Evolutionary conservation across 495 filamentous ascomycete genomes (phyloP), one percentile per base, ranked within the genome.

Genomic region (Durotheca rogersii): DNA sequence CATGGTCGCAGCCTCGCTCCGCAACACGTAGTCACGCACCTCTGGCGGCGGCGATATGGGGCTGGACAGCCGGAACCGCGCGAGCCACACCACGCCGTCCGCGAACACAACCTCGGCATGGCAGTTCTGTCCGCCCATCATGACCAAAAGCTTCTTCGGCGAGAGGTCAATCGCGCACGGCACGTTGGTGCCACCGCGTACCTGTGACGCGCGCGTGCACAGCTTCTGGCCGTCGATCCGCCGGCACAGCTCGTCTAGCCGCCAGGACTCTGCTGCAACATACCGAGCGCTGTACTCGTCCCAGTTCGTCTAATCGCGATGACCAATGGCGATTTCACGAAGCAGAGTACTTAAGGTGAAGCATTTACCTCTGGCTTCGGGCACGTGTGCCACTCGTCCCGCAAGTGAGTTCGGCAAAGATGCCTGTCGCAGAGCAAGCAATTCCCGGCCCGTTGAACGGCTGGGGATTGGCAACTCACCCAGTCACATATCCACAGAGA

Each of bases 1-100:
- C 30, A 74, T 65, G 1, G 67, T 65, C 33, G 71, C 63, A 4
- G 61, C 68, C 36, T 78, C 73, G 57, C 70, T 68, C 3, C 34
- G 44, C 11, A 72, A 23, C 12, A 67, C 39, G 34, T 63, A 55
- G 32, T 53, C 57, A 6, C 31, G 58, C 2, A 53, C 36, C 19
- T 47, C 33, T 1, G 36, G 17, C 10, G 48, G 47, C 40, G 53
- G 48, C 9, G 48, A 53, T 12, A 29, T 27, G 23, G 34, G 19
- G 4, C 51, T 45, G 9, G 10, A 7, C 10, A 54, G 51, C 21
- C 55, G 58, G 38, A 69, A 51, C 14, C 67, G 52, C 3, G 61
- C 63, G 29, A 68, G 34, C 66, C 66, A 68, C 6, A 20, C 51
- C 25, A 67, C 58, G n/a, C n/a, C n/a, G n/a, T n/a, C n/a, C n/a